Evolutionary conservation across 2,329 filamentous ascomycete species (phyloP), one percentile per base, ranked within the genome.

Genomic region (Akanthomyces lecanii): DNA sequence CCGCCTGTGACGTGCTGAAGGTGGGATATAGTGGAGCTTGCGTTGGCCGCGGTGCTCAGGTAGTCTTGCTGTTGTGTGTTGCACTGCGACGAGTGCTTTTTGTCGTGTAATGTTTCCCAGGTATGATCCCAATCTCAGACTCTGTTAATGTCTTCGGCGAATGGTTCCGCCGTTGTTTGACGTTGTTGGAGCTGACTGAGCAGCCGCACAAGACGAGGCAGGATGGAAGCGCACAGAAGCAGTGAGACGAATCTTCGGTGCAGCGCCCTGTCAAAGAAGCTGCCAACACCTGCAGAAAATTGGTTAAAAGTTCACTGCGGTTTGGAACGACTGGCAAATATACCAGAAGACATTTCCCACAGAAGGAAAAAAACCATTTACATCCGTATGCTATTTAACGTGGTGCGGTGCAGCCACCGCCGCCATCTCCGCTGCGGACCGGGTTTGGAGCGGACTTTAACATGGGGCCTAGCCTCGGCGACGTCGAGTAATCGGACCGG

Each of bases 21-120:
- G 58, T 52, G 58, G 58, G 58, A 61, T 61, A 61, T 25, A 45
- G 58, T 52, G 58, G 58, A 52, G 57, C 57, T 42, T 50, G 16
- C 8, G 33, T n/a, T 23, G 56, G 45, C 21, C 21, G 21, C 21
- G 21, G 1, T 21, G 21, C 21, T 21, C 21, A 21, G 21, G 21
- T 21, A 21, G 21, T 21, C 25, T 36, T 45, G 45, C n/a, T 25
- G 21, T 12, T 7, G 33, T 33, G 21, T n/a, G 44, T n/a, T 28
- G 16, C 21, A 18, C 28, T 14, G 50, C 28, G 18, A 25, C 16
- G 10, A 52, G 23, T 28, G 8, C 14, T 16, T 28, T 18, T 6
- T 25, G 1, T 25, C 28, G 36, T 40, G 52, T 7, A 36, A 36
- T 36, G 18, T 54, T 5, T 5, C 5, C n/a, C n/a, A 36, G 5